Conservation (phyloP, 2,329 filamentous ascomycete genomes). For the Aphanoascus verrucosus region DNA sequence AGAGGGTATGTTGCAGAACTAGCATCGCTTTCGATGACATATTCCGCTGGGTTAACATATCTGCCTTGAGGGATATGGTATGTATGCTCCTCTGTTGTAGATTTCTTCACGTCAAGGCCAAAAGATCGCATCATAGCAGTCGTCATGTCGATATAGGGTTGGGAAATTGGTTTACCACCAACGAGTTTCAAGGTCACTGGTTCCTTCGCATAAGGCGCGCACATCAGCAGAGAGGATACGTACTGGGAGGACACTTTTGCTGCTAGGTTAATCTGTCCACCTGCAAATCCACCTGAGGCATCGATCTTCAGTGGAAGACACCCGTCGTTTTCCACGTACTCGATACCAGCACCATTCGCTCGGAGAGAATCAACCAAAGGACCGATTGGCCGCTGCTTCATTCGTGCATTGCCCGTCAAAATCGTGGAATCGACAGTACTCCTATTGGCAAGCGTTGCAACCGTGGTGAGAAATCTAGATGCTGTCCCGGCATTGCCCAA, state of each 20-base stretch:
- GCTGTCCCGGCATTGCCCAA: slow-evolving; percentile 95
- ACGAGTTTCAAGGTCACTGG: slow-evolving; percentile 82
- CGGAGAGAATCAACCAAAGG: slow-evolving; percentile 83
- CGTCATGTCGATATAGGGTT: slow-evolving; percentile 97
- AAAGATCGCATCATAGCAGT: slow-evolving; percentile 95
- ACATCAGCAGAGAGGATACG: slow-evolving; percentile 93
- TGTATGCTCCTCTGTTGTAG: slow-evolving; percentile 69
- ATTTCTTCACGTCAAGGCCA: slow-evolving; percentile 68
- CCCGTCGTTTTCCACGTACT: slow-evolving; percentile 72
- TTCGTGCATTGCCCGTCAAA: slow-evolving; percentile 85
- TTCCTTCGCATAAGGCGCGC: slow-evolving; percentile 89
- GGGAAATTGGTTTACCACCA: slow-evolving; percentile 94
- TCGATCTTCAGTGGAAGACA: slow-evolving; percentile 76
- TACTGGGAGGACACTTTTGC: slow-evolving; percentile 98
- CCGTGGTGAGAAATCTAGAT: slow-evolving; percentile 86
- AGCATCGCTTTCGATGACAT: slow-evolving; percentile 90
- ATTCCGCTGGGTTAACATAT: slow-evolving; percentile 75
- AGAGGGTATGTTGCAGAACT: slow-evolving; percentile 95
- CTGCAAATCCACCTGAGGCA: slow-evolving; percentile 71
- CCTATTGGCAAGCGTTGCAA: slow-evolving; percentile 70
- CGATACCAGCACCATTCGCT: slow-evolving; percentile 73
- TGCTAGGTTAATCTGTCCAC: slow-evolving; percentile 80
- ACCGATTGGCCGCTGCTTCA: slow-evolving; percentile 92
- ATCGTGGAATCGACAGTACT: slow-evolving; percentile 56
- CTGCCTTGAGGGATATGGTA: slow-evolving; percentile 82